Conservation (phyloP, 176 grass and related monocot species). For the bread wheat (Triticum aestivum) region DNA sequence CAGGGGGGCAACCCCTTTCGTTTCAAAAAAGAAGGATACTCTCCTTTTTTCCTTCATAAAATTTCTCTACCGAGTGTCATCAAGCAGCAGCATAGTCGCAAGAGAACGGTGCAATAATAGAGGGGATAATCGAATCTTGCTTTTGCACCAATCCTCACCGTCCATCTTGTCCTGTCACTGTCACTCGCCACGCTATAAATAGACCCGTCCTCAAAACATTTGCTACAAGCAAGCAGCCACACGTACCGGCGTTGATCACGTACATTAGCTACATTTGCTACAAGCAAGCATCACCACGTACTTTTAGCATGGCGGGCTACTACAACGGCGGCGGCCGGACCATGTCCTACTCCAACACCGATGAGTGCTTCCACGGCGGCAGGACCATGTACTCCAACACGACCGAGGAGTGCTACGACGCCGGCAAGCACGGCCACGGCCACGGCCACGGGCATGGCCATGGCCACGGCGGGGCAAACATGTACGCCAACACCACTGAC, state of each 20-base stretch:
- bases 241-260: no score
- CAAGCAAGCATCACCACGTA: not conserved
- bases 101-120: not conserved
- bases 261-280: no score
- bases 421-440: not conserved
- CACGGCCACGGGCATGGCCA: not conserved
- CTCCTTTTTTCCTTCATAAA: not conserved
- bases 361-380: not conserved
- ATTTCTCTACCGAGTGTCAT: not conserved
- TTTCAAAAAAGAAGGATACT: no score
- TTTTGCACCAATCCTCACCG: not conserved
- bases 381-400: constrained; percentile 32
- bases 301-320: constrained; percentile 18
- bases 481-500: constrained; percentile 39
- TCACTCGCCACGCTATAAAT: constrained; percentile 29
- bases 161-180: not conserved
- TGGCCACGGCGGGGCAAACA: not conserved
- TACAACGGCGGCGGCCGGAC: not conserved
- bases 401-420: constrained; percentile 11
- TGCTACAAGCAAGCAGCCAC: not conserved
- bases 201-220: not conserved
- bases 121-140: not conserved
- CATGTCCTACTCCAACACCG: not conserved
- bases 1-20: no score
- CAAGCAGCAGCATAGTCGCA: not conserved